Percentiles rank a stretch among this genome's conserved stretches.
These are phyloP conservation scores for Eucalyptus cladocalyx DNA, from an alignment of 345 rosid genomes.

Conservation along the genomic window DNA sequence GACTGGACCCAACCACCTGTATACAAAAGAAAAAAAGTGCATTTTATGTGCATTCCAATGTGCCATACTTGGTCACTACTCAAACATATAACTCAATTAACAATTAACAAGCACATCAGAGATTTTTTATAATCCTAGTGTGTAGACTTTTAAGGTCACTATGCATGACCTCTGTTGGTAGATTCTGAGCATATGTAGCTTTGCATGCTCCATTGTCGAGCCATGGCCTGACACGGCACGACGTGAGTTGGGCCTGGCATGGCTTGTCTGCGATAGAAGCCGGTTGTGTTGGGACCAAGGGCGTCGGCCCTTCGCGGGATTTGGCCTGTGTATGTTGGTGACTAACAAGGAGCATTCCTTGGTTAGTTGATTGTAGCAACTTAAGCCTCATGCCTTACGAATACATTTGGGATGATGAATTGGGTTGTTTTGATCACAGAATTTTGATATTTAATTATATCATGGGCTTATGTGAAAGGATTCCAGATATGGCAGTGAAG, in stretches of 20 bases:
- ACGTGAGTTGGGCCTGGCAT: neutral
- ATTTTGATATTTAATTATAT: neutral
- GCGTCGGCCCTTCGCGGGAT: neutral
- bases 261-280: neutral
- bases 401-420: neutral
- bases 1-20: neutral
- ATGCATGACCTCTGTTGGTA: neutral
- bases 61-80: neutral
- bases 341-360: fast-evolving
- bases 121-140: neutral
- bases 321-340: neutral
- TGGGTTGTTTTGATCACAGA: neutral
- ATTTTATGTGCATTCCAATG: too few relatives aligned
- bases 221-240: neutral
- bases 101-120: neutral
- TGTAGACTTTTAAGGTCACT: neutral
- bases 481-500: neutral
- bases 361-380: neutral
- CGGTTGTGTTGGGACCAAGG: neutral
- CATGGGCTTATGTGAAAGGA: fast-evolving
- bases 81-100: neutral
- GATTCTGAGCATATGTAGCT: neutral
- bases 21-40: too few relatives aligned
- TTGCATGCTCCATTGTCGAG: neutral
- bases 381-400: neutral